Percentiles rank a stretch among this genome's conserved stretches.
phyloP scores from a whole-genome alignment of 345 rosid genomes.

The rapeseed (Brassica napus) region DNA sequence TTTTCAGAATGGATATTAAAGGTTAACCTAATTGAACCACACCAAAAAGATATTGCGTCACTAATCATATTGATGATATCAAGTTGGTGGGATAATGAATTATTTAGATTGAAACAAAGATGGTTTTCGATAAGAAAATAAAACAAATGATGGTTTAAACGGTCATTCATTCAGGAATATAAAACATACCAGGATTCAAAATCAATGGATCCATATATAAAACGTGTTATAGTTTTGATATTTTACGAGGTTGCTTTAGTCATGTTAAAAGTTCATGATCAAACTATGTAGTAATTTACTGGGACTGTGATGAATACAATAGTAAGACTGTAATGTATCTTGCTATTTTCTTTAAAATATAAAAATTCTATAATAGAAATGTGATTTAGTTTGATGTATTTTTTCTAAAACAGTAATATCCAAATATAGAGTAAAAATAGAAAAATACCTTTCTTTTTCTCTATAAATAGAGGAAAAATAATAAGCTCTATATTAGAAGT shows the following conservation, averaged over 20 bases:
- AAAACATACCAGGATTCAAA: background rate
- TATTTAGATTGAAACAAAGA: background rate
- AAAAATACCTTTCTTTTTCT: no score
- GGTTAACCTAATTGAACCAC: constrained; percentile 18
- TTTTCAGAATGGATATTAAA: background rate
- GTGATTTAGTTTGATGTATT: no score
- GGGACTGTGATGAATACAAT: background rate
- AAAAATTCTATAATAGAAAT: no score
- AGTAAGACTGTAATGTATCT: background rate
- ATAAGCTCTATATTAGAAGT: no score
- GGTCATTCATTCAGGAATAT: background rate
- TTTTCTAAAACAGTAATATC: no score
- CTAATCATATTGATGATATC: background rate
- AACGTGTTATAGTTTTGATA: background rate
- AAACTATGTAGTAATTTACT: background rate
- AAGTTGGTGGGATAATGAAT: constrained; percentile 10
- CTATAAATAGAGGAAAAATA: no score
- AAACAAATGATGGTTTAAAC: background rate
- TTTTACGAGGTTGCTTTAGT: background rate
- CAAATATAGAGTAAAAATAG: no score
- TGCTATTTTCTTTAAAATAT: no score
- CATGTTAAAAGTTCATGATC: background rate
- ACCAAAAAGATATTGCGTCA: constrained; percentile 28
- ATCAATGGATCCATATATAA: background rate
- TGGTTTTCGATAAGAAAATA: background rate